Conservation (phyloP, 164 flowering plant species). For the Vitis rotundifolia region DNA sequence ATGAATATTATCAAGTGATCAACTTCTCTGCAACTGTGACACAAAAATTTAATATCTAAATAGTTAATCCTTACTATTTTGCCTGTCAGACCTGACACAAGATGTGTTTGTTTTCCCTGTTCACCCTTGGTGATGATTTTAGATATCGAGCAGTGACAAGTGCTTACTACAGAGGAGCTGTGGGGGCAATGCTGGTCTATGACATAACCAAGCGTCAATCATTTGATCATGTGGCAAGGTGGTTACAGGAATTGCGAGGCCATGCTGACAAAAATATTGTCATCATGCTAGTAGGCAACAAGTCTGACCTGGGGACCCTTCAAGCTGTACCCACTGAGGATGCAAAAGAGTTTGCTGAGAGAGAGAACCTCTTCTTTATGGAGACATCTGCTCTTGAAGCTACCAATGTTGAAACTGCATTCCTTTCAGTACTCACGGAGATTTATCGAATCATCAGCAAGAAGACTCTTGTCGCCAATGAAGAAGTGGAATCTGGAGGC, state of each 20-base stretch:
- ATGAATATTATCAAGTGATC: neutral
- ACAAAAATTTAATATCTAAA: neutral
- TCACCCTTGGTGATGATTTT: slow-evolving; percentile 4
- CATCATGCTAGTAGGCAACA: slow-evolving; percentile 50
- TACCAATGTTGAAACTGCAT: slow-evolving; percentile 47
- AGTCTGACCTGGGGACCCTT: slow-evolving; percentile 38
- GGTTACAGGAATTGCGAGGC: slow-evolving; percentile 48
- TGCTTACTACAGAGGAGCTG: slow-evolving; percentile 55
- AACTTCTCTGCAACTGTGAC: neutral
- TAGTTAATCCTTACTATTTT: neutral
- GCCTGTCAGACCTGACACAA: neutral
- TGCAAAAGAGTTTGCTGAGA: slow-evolving; percentile 50
- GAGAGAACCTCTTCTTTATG: slow-evolving; percentile 45
- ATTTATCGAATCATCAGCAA: slow-evolving; percentile 41
- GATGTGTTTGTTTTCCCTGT: slow-evolving; percentile 3
- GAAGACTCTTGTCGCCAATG: slow-evolving; percentile 41
- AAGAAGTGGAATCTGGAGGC: slow-evolving; percentile 39
- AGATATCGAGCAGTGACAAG: slow-evolving; percentile 55
- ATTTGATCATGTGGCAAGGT: slow-evolving; percentile 48
- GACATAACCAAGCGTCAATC: slow-evolving; percentile 51
- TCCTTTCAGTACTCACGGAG: slow-evolving; percentile 38
- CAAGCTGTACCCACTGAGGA: slow-evolving; percentile 48
- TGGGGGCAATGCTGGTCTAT: slow-evolving; percentile 53
- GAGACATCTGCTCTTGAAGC: slow-evolving; percentile 57
- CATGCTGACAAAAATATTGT: slow-evolving; percentile 51